phyloP scores from a whole-genome alignment of 768 basidiomycete species.

The Lactarius hengduanensis region DNA sequence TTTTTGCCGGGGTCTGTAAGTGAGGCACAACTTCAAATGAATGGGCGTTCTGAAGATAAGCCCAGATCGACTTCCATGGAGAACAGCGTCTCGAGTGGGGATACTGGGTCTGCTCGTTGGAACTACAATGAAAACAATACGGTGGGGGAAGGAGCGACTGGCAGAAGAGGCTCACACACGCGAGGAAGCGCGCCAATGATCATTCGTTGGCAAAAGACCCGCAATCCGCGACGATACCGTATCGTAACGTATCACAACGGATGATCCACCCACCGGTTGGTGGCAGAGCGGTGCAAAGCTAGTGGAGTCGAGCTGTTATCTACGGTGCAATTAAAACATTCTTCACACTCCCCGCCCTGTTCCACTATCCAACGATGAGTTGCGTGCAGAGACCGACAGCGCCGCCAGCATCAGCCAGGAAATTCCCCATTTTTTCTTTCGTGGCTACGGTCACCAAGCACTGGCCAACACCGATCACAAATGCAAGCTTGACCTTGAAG shows the following conservation, averaged over 20 bases:
- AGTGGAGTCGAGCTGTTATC: conserved; percentile 15
- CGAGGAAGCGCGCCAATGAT: conserved; percentile 29
- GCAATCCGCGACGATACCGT: conserved; percentile 15
- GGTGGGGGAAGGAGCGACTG: conserved; percentile 35
- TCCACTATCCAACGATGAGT: conserved; percentile 1
- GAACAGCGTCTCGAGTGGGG: conserved; percentile 31
- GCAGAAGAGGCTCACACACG: conserved; percentile 31
- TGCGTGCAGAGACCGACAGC: conserved; percentile 3
- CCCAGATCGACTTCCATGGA: conserved; percentile 28
- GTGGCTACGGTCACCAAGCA: conserved; percentile 57
- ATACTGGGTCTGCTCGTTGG: conserved; percentile 61
- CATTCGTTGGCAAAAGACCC: conserved; percentile 22
- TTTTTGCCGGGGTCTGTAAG: conserved; percentile 58
- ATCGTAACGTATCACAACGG: not conserved
- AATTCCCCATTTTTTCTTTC: conserved; percentile 15
- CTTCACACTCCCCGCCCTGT: conserved; percentile 5
- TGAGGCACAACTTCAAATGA: conserved; percentile 27
- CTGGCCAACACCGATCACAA: conserved; percentile 51
- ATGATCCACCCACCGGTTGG: conserved; percentile 17
- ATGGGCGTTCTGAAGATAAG: conserved; percentile 17
- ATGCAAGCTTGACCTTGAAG: conserved; percentile 55
- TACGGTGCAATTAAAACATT: conserved; percentile 7
- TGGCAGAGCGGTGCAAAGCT: not conserved
- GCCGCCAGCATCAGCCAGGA: not conserved
- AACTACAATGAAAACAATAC: conserved; percentile 44